Evolutionary conservation across 106 monocot species (phyloP), one percentile per base, ranked within the genome.

Genomic region (Agapanthus africanus): DNA sequence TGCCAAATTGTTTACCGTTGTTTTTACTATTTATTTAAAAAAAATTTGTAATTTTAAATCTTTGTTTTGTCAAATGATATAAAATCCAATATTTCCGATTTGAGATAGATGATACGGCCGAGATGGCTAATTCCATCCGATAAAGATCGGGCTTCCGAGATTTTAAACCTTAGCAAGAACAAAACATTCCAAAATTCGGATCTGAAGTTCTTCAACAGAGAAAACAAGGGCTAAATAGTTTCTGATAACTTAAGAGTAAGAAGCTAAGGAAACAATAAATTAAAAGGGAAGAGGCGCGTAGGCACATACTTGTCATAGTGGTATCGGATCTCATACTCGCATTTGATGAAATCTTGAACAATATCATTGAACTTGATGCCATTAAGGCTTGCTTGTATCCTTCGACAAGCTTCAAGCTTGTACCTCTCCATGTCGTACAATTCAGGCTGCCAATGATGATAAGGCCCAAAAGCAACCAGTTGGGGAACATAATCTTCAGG

Each of bases 401-500:
- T 47, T 46, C 76, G 74, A 23, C 82, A 84, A 7, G 91, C 64
- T 14, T 76, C 54, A 42, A 84, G 79, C 75, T 91, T 91, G 73
- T 79, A 84, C 21, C 76, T 15, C 73, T 91, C 90, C 90, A 81
- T 91, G 27, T 81, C 83, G 35, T 77, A 73, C 33, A 87, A 68
- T 42, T 87, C 68, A 0, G 84, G 79, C 5, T 40, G 66, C 77
- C 79, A 76, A 31, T 80, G 87, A 60, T 91, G 91, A 76, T 91
- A 87, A 0, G 91, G 91, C 2, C 91, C 87, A 11, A 91, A n/a
- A 11, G 87, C 84, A 31, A 91, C 64, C 22, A 85, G 37, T 63
- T 91, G 91, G 1, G 91, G 91, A 6, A 33, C 37, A 62, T 79
- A 91, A 2, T 74, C 79, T 1, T 81, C 81, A 0, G 84, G 79